A percentile compares a stretch with the other conserved stretches of the same genome.
Conservation (phyloP, 1,139 yeast genomes). For the Blastobotrys indianensis region DNA sequence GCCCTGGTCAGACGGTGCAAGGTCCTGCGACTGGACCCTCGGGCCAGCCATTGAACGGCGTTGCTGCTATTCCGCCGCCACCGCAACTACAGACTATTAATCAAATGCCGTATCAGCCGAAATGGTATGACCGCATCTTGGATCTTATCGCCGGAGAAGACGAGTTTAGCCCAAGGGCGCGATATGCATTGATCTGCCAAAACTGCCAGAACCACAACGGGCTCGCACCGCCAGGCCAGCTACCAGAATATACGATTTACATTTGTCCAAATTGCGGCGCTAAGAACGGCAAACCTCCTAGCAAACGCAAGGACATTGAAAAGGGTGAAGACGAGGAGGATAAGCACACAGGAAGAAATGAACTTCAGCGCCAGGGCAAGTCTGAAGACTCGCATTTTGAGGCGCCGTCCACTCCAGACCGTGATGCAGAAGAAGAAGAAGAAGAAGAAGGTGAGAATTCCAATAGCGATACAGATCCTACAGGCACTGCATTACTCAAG, state of each 20-base stretch:
- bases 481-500: background rate
- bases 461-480: background rate
- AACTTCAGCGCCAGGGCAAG: too few relatives aligned
- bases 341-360: background rate
- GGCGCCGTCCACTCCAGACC: background rate
- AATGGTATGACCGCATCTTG: slow-evolving; percentile 40
- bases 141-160: slow-evolving; percentile 67
- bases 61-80: background rate
- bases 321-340: background rate
- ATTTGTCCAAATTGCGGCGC: slow-evolving; percentile 70
- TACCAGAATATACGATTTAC: slow-evolving; percentile 53
- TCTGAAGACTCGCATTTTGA: too few relatives aligned
- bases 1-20: too few relatives aligned
- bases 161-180: slow-evolving; percentile 52
- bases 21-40: too few relatives aligned
- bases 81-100: slow-evolving; percentile 8
- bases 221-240: slow-evolving; percentile 66
- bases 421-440: slow-evolving; percentile 8
- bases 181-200: slow-evolving; percentile 70
- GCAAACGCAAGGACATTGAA: slow-evolving; percentile 5
- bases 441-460: slow-evolving; percentile 8
- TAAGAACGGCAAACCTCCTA: slow-evolving; percentile 39
- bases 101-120: slow-evolving; percentile 21
- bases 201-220: slow-evolving; percentile 71
- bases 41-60: background rate